Evolutionary conservation across 2,329 filamentous ascomycete species (phyloP), one percentile per base, ranked within the genome.

Genomic region (Ustulina deusta): DNA sequence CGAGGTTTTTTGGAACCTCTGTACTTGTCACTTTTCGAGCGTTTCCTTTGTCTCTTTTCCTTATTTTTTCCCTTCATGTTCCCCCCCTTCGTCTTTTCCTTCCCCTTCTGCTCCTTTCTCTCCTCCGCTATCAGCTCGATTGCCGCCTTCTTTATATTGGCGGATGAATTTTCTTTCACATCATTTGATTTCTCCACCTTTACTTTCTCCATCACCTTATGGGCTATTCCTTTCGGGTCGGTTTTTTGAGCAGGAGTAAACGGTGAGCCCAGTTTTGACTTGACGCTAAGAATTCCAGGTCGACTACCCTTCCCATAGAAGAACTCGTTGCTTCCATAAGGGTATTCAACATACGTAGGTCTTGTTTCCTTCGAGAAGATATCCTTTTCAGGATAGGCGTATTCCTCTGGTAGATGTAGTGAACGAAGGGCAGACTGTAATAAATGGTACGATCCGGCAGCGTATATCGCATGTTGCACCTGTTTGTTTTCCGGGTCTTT

Each of bases 331-430:
- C 60, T 67, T 13, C 55, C 49, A 22, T 44, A 63, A 20, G 56
- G 48, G 27, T 57, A 64, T 15, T 67, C 64, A 36, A 69, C 29
- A 15, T 49, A 67, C 0, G 60, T 60, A 13, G 63, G 65, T 34
- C 67, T 61, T 42, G 4, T 17, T 6, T 63, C 46, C 10, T 64
- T 66, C 17, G 34, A 3, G 51, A 69, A 69, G 22, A 69, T 64
- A 0, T 51, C 6, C 1, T 48, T 20, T 2, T 10, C 15, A 0
- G 60, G 65, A 1, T 13, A 13, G 22, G 32, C 27, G 6, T 61
- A 3, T 6, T 32, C 10, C 6, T 15, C 46, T 29, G 55, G 42
- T 27, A 69, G 27, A 2, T 44, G 2, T 11, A 66, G 54, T 20
- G 48, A 34, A 5, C 3, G 7, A 9, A 48, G 48, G 4, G 63